phyloP scores from a whole-genome alignment of 2,329 filamentous ascomycete species.

The Elsinoe perseae region DNA sequence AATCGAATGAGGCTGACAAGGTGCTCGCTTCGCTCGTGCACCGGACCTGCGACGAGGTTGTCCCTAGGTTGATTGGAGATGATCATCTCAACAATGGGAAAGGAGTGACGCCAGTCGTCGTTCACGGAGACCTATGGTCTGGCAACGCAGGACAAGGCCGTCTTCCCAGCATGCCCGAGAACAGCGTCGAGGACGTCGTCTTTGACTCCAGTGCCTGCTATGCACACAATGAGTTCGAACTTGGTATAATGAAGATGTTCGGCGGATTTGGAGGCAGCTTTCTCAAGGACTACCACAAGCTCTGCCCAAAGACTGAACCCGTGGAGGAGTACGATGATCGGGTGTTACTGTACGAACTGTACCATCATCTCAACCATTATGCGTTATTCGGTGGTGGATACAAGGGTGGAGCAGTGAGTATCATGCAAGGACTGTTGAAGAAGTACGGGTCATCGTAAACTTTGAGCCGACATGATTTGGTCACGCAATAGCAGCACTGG shows the following conservation, averaged over 20 bases:
- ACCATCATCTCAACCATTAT: constrained; percentile 86
- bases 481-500: neutral
- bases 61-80: constrained; percentile 68
- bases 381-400: constrained; percentile 79
- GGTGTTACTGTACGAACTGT: constrained; percentile 69
- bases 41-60: constrained; percentile 53
- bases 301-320: constrained; percentile 74
- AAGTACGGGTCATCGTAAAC: constrained; percentile 53
- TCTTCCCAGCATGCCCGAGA: constrained; percentile 43
- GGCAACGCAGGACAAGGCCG: constrained; percentile 67
- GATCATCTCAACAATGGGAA: constrained; percentile 53
- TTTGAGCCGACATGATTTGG: neutral
- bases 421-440: constrained; percentile 64
- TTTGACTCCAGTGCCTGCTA: constrained; percentile 78
- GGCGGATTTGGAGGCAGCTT: constrained; percentile 71
- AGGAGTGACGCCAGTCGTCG: constrained; percentile 64
- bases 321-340: constrained; percentile 78
- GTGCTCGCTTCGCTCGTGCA: constrained; percentile 59
- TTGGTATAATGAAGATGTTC: constrained; percentile 96
- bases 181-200: constrained; percentile 62
- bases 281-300: constrained; percentile 65
- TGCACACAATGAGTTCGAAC: constrained; percentile 79
- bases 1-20: constrained; percentile 56
- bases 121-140: constrained; percentile 92
- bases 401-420: constrained; percentile 63